Conservation (phyloP, 208 protist genomes). For the Wallacemonas sp. region DNA sequence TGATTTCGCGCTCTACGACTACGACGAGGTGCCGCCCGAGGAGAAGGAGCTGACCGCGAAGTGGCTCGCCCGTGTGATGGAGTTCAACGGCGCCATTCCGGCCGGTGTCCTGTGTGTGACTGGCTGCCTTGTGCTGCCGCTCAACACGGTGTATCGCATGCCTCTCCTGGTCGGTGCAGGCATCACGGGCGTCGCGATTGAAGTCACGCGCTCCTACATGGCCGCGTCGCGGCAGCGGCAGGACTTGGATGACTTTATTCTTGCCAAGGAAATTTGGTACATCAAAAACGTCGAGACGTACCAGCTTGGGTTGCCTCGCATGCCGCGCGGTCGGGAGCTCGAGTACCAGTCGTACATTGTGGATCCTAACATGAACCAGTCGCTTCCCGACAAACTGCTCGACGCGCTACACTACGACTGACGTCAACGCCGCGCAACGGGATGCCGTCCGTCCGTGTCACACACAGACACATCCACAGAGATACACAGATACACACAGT, state of each 20-base stretch:
- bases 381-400: constrained; percentile 55
- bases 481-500: neutral
- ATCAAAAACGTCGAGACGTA: constrained; percentile 92
- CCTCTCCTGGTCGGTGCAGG: constrained; percentile 68
- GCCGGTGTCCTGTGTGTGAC: constrained; percentile 63
- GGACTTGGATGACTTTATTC: constrained; percentile 87
- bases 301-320: constrained; percentile 78
- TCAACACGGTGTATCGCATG: constrained; percentile 83
- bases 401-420: constrained; percentile 41
- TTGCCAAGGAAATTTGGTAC: constrained; percentile 91
- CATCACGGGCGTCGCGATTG: constrained; percentile 66
- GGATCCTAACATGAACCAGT: constrained; percentile 26
- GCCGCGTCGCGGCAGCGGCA: constrained; percentile 73
- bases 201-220: constrained; percentile 80
- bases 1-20: constrained; percentile 86
- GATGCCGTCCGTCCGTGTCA: too few relatives aligned
- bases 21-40: constrained; percentile 83
- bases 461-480: constrained; percentile 3
- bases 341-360: constrained; percentile 78
- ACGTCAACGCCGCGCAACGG: too few relatives aligned
- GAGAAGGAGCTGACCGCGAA: constrained; percentile 82
- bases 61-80: constrained; percentile 85
- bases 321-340: constrained; percentile 67
- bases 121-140: constrained; percentile 71
- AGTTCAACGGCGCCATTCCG: constrained; percentile 80